Base-by-base conservation (phyloP, 2,329 filamentous ascomycete species). In the Pestalotiopsis sp. region DNA sequence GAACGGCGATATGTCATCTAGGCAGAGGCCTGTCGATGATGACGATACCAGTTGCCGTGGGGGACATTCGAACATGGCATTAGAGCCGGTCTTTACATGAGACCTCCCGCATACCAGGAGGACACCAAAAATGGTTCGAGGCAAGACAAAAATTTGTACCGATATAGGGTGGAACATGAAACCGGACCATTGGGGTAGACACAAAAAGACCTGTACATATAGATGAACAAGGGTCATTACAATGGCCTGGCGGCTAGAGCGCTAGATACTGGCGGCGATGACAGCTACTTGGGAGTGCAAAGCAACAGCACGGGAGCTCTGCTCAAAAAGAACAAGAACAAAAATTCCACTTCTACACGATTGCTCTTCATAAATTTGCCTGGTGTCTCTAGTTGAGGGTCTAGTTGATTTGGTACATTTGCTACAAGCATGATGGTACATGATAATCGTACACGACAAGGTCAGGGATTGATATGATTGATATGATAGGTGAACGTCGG, bases 181-280 rank as follows among this genome's bases (percentile, higher is more conserved):
- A 5, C 20, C 20, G 57, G 64, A 3, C 17, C 36, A 38, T 31
- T n/a, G 25, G 20, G 31, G 52, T 45, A 49, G 31, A 66, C 41
- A 66, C 45, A 52, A 14, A 59, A 66, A 7, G 58, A 25, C 45
- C n/a, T 72, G 70, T 72, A 73, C 66, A 69, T 68, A 59, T 73
- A 73, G 68, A 36, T 9, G 31, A 70, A 67, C 23, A 68, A 64
- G 45, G 61, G 20, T 60, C 23, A 17, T 25, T 12, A 39, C 14
- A 52, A 49, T 13, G 56, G n/a, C 36, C 36, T 25, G 14, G 17
- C 6, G 17, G 31, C 56, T 66, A 58, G 64, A 66, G 56, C 64
- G 23, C 64, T 60, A 66, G 64, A 59, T 13, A 31, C 17, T n/a
- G 23, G 57, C 64, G 11, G 36, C 31, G n/a, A 23, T 57, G 31